These are phyloP conservation scores for Diaporthe caulivora DNA, from an alignment of 2,329 filamentous ascomycete genomes.

Conservation along the genomic window DNA sequence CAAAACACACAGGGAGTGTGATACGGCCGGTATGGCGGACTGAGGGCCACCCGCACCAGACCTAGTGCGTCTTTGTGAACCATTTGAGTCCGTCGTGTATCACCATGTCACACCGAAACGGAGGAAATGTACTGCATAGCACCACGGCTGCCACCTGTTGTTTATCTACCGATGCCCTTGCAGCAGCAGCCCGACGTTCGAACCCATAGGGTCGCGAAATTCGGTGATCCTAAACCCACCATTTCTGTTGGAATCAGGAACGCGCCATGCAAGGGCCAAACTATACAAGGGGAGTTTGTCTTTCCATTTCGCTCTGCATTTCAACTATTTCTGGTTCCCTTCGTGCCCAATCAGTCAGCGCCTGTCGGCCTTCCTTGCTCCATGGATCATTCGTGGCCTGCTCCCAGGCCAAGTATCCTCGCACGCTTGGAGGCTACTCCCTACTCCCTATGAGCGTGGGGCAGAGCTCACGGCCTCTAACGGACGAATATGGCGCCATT, in stretches of 20 bases:
- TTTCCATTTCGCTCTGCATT: no score
- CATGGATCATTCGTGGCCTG: no score
- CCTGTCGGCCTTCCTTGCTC: no score
- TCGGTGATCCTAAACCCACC: background rate
- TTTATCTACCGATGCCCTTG: background rate
- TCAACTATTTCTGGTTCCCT: no score
- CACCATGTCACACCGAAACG: background rate
- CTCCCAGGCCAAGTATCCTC: no score
- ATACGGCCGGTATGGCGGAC: no score
- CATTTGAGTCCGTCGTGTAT: background rate
- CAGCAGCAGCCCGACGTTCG: background rate
- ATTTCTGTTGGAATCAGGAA: background rate
- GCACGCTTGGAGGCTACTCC: background rate
- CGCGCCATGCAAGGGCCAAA: no score
- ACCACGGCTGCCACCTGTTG: background rate
- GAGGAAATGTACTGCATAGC: background rate
- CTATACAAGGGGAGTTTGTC: no score
- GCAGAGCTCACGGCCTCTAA: background rate
- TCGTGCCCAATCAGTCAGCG: no score
- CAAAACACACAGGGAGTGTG: no score
- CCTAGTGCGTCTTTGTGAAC: background rate
- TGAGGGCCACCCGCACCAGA: background rate
- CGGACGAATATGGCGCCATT: background rate
- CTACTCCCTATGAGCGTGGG: fast-evolving
- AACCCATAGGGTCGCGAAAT: no score